A percentile compares a stretch with the other conserved stretches of the same genome.
Evolutionary conservation across 352 stramenopile species (phyloP).

Genomic region (Phytophthora syringae): DNA sequence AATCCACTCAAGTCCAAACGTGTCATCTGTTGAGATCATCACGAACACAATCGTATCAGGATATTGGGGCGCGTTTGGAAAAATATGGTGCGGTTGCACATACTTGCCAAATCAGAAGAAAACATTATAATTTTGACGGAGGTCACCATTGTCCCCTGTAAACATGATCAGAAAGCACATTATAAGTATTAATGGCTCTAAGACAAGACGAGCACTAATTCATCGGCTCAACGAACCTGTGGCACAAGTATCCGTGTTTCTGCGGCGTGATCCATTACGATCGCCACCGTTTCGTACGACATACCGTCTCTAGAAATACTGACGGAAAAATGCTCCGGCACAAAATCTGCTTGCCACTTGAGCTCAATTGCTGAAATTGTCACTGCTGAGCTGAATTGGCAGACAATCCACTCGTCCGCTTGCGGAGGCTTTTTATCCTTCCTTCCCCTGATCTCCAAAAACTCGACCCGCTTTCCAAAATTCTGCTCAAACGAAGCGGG

Average conservation of each 20-base stretch:
- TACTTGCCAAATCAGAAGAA: conserved; percentile 31
- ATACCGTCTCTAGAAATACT: conserved; percentile 53
- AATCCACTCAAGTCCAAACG: conserved; percentile 62
- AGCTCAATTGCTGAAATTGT: conserved; percentile 56
- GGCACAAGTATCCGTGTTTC: conserved; percentile 50
- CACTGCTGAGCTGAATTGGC: conserved; percentile 56
- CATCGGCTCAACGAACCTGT: conserved; percentile 39
- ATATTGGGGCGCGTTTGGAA: not conserved
- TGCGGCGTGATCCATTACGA: conserved; percentile 38
- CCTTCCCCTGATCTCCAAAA: conserved; percentile 58
- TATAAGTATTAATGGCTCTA: conserved; percentile 5
- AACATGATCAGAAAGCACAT: conserved; percentile 1
- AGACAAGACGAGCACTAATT: not conserved
- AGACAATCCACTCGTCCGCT: conserved; percentile 56
- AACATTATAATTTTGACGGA: conserved; percentile 61
- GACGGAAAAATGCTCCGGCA: conserved; percentile 51
- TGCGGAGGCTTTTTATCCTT: conserved; percentile 14
- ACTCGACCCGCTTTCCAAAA: conserved; percentile 39
- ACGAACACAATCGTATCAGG: conserved; percentile 8
- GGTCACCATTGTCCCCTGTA: conserved; percentile 40
- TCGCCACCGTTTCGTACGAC: conserved; percentile 55
- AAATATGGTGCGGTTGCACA: not conserved
- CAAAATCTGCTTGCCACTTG: conserved; percentile 51
- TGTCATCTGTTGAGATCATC: conserved; percentile 26
- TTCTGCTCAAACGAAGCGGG: conserved; percentile 22